Base-by-base conservation (phyloP, 2,329 filamentous ascomycete genomes). In the Aspergillus ruber region DNA sequence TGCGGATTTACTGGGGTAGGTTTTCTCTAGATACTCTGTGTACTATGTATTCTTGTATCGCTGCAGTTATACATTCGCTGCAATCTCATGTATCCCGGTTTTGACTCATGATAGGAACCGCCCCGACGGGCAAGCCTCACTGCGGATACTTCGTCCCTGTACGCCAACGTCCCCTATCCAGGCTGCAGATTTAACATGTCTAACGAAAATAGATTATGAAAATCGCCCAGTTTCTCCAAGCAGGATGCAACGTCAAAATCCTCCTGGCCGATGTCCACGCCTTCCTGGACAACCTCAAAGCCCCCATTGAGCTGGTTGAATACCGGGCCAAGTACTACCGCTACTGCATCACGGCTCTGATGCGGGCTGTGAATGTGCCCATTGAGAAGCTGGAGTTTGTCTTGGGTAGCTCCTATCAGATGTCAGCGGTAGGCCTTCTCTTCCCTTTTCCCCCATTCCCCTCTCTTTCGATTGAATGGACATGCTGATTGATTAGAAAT, bases 81-180 rank as follows among this genome's bases (percentile, higher is more conserved):
- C n/a, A 7, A 18, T 15, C 6, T 25, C 21, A 42, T 25, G 40
- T 15, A 23, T 39, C 7, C 7, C 35, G 48, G 12, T 18, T 48
- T 35, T 50, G 15, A 27, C 23, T 43, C 15, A 41, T 27, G 12
- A 15, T 45, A 50, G 56, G 47, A 38, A 90, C 85, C 40, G 88
- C 88, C 15, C 90, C 88, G n/a, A 94, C 89, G 0, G 89, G 89
- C 17, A 79, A 84, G 51, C 90, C 90, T 45, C 90, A 95, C 68
- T 86, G 83, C 65, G 90, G 88, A 58, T 95, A 95, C 77, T 88
- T 94, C 35, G 49, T 29, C 45, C 44, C 25, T 46, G 49, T 21
- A 45, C 25, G 17, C 17, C 9, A n/a, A n/a, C n/a, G n/a, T 12
- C 2, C 20, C 17, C 36, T 17, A 13, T 33, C 33, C n/a, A 35